Conservation (phyloP, 805 yeast species). For the Candida fluviatilis region DNA sequence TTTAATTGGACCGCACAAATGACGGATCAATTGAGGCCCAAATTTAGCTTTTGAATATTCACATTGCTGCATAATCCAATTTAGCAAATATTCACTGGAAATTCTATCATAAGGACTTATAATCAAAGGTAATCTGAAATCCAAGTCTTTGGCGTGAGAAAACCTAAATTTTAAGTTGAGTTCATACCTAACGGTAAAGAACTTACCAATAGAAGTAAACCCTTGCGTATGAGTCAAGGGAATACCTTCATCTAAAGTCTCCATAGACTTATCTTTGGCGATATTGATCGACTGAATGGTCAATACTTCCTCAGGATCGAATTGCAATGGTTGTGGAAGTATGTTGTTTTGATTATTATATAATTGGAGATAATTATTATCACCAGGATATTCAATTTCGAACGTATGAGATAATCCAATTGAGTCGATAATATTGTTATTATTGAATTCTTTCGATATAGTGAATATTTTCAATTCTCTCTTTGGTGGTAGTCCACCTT, state of each 20-base stretch:
- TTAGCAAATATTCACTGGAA: constrained; percentile 46
- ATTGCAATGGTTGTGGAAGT: neutral
- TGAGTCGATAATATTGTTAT: constrained; percentile 18
- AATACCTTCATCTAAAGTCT: constrained; percentile 33
- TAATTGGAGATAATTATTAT: constrained; percentile 31
- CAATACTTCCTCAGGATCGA: constrained; percentile 4
- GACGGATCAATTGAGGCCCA: constrained; percentile 27
- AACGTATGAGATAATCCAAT: constrained; percentile 24
- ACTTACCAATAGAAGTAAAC: constrained; percentile 47
- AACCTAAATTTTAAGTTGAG: constrained; percentile 46
- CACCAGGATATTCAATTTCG: constrained; percentile 26
- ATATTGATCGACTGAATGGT: constrained; percentile 10
- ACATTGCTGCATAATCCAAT: constrained; percentile 52
- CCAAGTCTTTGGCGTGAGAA: constrained; percentile 46
- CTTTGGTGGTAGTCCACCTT: constrained; percentile 46
- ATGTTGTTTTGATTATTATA: constrained; percentile 8
- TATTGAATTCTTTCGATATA: constrained; percentile 23
- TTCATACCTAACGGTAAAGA: constrained; percentile 51
- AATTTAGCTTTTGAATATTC: constrained; percentile 36
- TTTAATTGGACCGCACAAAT: constrained; percentile 13
- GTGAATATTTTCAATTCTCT: constrained; percentile 41
- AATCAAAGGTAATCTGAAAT: constrained; percentile 47
- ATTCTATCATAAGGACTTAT: constrained; percentile 50
- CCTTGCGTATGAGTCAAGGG: constrained; percentile 45
- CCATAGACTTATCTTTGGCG: constrained; percentile 5